Evolutionary conservation across 116 monocot species (phyloP).

Genomic region (Papilionanthe hybrid): DNA sequence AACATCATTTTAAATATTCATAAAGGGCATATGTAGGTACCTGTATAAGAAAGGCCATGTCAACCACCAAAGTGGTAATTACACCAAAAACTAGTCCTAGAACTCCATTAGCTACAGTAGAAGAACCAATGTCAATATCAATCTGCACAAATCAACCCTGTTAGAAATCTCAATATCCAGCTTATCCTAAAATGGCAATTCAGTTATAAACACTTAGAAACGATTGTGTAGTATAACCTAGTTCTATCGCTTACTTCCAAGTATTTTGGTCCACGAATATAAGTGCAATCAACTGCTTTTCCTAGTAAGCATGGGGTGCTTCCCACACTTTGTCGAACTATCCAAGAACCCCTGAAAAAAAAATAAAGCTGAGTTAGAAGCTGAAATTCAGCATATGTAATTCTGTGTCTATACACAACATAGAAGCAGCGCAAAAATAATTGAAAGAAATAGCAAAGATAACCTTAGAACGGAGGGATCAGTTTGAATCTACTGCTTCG

Average conservation of each 20-base stretch:
- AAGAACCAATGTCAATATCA: slow-evolving; percentile 97
- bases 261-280: slow-evolving; percentile 76
- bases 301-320: slow-evolving; percentile 87
- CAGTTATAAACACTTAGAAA: neutral
- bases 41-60: slow-evolving; percentile 99
- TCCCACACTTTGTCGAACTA: slow-evolving; percentile 97
- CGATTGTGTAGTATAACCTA: neutral
- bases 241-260: slow-evolving; percentile 58
- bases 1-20: neutral
- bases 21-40: slow-evolving; percentile 23
- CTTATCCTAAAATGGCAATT: neutral
- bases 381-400: no score
- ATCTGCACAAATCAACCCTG: slow-evolving; percentile 38
- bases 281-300: slow-evolving; percentile 89
- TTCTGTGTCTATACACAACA: no score
- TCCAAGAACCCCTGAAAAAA: slow-evolving; percentile 83
- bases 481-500: slow-evolving; percentile 90
- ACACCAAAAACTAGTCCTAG: slow-evolving; percentile 88
- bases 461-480: slow-evolving; percentile 88
- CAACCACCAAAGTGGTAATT: slow-evolving; percentile 78
- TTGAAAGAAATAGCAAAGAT: neutral
- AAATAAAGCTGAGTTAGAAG: slow-evolving; percentile 12
- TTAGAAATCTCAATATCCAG: slow-evolving; percentile 12
- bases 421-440: no score
- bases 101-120: slow-evolving; percentile 97